Conservation (phyloP, 192 early-diverging fungal species). For the Coemansia sp. region DNA sequence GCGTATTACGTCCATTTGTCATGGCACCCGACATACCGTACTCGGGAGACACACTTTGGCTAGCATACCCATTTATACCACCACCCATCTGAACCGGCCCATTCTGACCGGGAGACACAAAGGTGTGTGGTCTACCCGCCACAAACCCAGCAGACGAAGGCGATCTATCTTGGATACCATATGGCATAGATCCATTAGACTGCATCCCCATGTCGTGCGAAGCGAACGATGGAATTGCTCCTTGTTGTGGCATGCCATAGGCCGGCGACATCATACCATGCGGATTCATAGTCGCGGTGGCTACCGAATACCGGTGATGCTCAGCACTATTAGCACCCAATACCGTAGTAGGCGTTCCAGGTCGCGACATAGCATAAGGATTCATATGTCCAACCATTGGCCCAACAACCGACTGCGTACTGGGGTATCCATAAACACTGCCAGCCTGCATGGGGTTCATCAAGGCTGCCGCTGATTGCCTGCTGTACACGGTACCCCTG, state of each 20-base stretch:
- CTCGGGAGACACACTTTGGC: neutral
- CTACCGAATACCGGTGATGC: constrained; percentile 12
- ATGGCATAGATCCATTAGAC: neutral
- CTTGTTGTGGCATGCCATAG: neutral
- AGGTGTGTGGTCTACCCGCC: constrained; percentile 12
- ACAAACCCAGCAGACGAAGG: constrained; percentile 2
- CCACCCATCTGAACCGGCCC: neutral
- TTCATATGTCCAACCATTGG: neutral
- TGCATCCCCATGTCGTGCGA: neutral
- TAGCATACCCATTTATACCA: neutral
- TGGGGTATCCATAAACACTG: constrained; percentile 13
- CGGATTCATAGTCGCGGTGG: neutral
- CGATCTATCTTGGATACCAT: neutral
- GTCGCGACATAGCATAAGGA: constrained; percentile 10
- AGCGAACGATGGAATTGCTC: neutral
- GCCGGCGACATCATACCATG: neutral
- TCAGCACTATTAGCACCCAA: neutral
- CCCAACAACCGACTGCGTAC: constrained; percentile 3
- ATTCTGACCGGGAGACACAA: constrained; percentile 4
- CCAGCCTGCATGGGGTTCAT: constrained; percentile 13
- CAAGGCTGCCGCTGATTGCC: constrained; percentile 18
- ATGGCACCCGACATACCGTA: neutral
- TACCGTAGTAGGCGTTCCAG: constrained; percentile 9
- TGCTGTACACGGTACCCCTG: constrained; percentile 25
- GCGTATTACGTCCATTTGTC: neutral